Base-by-base conservation (phyloP, 176 grass and related monocot species). In the Oryza meridionalis region DNA sequence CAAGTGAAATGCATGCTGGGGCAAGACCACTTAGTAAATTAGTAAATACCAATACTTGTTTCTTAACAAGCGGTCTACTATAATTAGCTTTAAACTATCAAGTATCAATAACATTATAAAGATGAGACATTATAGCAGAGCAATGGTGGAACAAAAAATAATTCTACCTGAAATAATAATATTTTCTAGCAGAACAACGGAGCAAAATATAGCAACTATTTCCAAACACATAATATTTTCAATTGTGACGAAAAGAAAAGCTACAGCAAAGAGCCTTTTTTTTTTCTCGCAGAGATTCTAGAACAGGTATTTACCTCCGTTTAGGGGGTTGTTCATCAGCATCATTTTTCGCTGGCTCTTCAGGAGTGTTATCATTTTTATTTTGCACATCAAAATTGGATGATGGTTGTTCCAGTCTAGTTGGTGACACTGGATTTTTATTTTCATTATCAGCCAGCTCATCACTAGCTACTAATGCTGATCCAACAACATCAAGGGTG, bases 401-500 rank as follows among this genome's bases (percentile, higher is more conserved):
- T 4, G 11, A 33, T 24, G 38, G 80, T 80, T 70, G 50, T 83
- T 86, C 53, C 62, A 63, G 78, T 84, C 58, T 74, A 77, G 73
- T 69, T 45, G 3, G 47, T 31, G 74, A 87, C 32, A 70, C 50
- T 25, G 35, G 63, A n/a, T 66, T 77, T 53, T 45, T 58, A 83
- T 82, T 65, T 46, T 80, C 76, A 66, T 49, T 68, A 12, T 83
- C 64, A 83, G 42, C 13, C 73, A 17, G 79, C 81, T 73, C 82
- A 68, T 69, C 16, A 81, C 58, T 76, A 83, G 21, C 40, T 45
- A 29, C 9, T 69, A 93, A 21, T 83, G 75, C 63, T 37, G 70
- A 65, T 73, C 96, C 93, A 65, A 95, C 82, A 80, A 95, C 71
- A 77, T 94, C 89, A 31, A 94, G 91, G 21, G 91, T 88, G 22